Percentiles rank a stretch among this genome's conserved stretches.
These are phyloP conservation scores for Polygonum maritimum DNA, from an alignment of 148 eudicot species.

Conservation along the genomic window DNA sequence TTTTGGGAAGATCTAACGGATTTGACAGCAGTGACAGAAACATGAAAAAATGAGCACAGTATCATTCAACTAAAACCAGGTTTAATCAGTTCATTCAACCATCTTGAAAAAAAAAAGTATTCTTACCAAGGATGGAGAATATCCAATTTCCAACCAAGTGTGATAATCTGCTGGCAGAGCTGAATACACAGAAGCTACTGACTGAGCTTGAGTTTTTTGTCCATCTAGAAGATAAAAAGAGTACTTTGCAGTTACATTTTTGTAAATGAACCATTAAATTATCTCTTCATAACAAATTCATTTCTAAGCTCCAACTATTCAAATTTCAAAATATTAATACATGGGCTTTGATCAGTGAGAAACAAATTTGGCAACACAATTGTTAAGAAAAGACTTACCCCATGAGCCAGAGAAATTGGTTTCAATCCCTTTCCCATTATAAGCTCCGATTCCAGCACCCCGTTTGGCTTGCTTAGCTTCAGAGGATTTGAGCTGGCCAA, in stretches of 20 bases:
- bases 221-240: background rate
- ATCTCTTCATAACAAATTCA: background rate
- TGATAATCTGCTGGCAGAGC: constrained; percentile 7
- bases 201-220: background rate
- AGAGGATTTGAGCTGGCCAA: background rate
- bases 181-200: background rate
- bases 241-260: background rate
- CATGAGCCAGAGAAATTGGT: background rate
- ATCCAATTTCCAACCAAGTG: constrained; percentile 8
- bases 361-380: background rate
- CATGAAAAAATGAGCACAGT: background rate
- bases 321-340: background rate
- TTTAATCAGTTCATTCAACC: background rate
- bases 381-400: background rate
- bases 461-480: background rate
- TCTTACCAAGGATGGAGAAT: background rate
- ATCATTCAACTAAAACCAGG: background rate
- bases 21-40: background rate
- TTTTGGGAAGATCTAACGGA: background rate
- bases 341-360: background rate
- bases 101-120: background rate
- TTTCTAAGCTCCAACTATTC: background rate
- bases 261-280: too few species aligned
- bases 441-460: too few species aligned
- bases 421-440: background rate